These are phyloP conservation scores for Crucihimalaya himalaica DNA, from an alignment of 345 rosid species.

Conservation along the genomic window DNA sequence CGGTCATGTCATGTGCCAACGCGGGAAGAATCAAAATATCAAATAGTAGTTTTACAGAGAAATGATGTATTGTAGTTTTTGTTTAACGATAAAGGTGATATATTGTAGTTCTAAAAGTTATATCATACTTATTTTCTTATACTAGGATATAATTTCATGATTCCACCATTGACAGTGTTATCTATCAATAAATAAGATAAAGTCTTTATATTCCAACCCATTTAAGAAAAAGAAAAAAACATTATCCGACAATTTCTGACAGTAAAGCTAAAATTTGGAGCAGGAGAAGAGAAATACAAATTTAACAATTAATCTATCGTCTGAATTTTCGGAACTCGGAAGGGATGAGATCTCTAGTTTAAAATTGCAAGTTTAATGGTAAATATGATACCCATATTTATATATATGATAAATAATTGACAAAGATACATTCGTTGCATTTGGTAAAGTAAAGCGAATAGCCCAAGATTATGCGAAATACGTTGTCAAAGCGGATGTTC, in stretches of 20 bases:
- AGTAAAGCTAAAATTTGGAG: too few relatives aligned
- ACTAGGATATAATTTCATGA: background rate
- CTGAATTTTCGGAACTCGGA: conserved; percentile 2
- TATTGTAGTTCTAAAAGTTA: background rate
- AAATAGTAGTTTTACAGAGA: background rate
- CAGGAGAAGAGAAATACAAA: too few relatives aligned
- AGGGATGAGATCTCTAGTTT: background rate
- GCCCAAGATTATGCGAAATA: conserved; percentile 10
- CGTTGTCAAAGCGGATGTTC: conserved; percentile 26
- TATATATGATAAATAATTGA: background rate
- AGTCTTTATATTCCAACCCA: too few relatives aligned
- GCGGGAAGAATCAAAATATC: background rate
- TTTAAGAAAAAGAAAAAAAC: too few relatives aligned
- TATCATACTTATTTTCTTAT: background rate
- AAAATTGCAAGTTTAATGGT: background rate
- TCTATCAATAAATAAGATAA: background rate
- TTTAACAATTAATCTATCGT: too few relatives aligned
- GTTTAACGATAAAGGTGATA: background rate
- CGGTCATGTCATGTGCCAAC: conserved; percentile 1
- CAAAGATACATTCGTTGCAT: conserved; percentile 18
- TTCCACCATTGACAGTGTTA: background rate
- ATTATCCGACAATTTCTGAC: background rate
- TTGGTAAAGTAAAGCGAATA: conserved; percentile 16
- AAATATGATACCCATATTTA: too few relatives aligned
- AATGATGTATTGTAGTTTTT: background rate